These are phyloP conservation scores for Phlebopus sp. DNA, from an alignment of 1,284 basidiomycete genomes.

Conservation along the genomic window DNA sequence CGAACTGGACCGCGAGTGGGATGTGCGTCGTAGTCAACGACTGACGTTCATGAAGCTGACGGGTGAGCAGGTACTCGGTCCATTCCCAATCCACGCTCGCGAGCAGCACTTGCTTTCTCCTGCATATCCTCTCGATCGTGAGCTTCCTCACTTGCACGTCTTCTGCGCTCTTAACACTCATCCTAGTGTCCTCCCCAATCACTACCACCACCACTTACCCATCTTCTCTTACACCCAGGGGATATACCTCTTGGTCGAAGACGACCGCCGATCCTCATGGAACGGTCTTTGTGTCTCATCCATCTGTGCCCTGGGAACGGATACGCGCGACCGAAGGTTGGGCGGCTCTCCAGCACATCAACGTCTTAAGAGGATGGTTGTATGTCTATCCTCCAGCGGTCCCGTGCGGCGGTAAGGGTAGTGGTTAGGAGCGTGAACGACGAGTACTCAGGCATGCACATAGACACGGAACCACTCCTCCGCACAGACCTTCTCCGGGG, in stretches of 20 bases:
- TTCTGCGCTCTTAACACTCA: not conserved
- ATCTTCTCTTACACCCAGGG: constrained; percentile 39
- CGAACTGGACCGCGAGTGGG: constrained; percentile 25
- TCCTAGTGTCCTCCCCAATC: constrained; percentile 20
- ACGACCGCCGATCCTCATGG: constrained; percentile 41
- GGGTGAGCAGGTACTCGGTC: constrained; percentile 61
- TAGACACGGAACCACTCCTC: constrained; percentile 36
- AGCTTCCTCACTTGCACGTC: constrained; percentile 16
- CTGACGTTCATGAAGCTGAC: not conserved
- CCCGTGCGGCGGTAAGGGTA: not conserved
- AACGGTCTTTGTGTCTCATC: constrained; percentile 57
- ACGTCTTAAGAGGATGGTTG: constrained; percentile 59
- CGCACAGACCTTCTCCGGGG: constrained; percentile 52
- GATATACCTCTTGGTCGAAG: constrained; percentile 59
- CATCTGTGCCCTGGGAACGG: constrained; percentile 56
- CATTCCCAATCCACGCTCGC: constrained; percentile 77
- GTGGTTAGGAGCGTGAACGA: not conserved
- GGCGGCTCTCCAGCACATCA: constrained; percentile 75
- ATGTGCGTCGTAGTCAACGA: constrained; percentile 18
- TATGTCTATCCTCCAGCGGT: constrained; percentile 48
- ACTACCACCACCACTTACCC: constrained; percentile 42
- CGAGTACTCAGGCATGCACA: not conserved
- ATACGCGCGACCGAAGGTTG: constrained; percentile 76
- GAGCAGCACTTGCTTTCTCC: constrained; percentile 79
- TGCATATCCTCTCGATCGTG: constrained; percentile 66